Conservation (phyloP, 2,329 filamentous ascomycete species). For the Microdochium bolleyi region DNA sequence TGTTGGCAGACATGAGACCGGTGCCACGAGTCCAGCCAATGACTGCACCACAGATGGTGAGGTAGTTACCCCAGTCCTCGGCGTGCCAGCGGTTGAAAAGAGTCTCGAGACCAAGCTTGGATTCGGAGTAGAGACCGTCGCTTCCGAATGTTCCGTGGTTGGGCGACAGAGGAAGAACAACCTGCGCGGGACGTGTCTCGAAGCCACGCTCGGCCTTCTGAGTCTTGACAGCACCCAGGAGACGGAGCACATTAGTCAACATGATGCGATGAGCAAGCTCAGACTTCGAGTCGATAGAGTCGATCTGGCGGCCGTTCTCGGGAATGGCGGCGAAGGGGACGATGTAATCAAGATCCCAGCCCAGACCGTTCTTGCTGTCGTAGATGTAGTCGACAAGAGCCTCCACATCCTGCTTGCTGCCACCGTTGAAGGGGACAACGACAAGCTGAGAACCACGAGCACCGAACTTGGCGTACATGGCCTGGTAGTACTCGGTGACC, state of each 20-base stretch:
- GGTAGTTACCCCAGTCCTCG: constrained; percentile 94
- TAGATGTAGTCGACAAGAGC: constrained; percentile 94
- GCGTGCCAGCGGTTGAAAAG: constrained; percentile 98
- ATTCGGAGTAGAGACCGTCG: constrained; percentile 96
- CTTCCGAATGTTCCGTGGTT: constrained; percentile 99
- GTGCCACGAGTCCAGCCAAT: constrained; percentile 99
- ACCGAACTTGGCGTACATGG: constrained; percentile 94
- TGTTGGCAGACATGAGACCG: constrained; percentile 96
- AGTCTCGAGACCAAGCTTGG: constrained; percentile 93
- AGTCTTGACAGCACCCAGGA: constrained; percentile 82
- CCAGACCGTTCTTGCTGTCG: constrained; percentile 88
- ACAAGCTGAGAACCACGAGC: constrained; percentile 93
- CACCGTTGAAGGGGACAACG: constrained; percentile 98
- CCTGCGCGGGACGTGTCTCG: constrained; percentile 92
- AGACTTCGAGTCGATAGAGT: constrained; percentile 92
- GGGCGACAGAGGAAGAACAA: constrained; percentile 89
- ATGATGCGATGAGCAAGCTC: constrained; percentile 98
- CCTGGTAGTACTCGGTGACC: constrained; percentile 98
- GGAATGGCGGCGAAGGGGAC: constrained; percentile 96
- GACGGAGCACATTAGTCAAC: constrained; percentile 91
- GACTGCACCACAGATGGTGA: constrained; percentile 95
- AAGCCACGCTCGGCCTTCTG: constrained; percentile 85
- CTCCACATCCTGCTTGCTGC: constrained; percentile 96
- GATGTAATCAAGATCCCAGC: constrained; percentile 96
- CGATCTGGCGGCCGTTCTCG: constrained; percentile 95